Evolutionary conservation across 2,329 filamentous ascomycete genomes (phyloP).

Genomic region (Ceratocystis eucalypticola): DNA sequence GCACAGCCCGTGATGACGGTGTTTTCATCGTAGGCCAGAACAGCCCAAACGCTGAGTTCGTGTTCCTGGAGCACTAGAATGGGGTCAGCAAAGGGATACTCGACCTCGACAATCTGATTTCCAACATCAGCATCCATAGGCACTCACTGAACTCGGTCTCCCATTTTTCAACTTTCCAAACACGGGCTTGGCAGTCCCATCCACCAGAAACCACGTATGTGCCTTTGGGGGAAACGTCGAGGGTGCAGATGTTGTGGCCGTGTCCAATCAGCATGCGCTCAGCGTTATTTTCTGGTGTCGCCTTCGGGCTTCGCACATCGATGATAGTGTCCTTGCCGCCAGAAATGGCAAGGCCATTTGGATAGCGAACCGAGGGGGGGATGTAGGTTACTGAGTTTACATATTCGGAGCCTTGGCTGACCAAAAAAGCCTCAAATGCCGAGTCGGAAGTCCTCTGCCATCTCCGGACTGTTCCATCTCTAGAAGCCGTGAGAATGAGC

Average conservation of each 20-base stretch:
- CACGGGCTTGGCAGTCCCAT: constrained; percentile 78
- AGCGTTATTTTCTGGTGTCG: constrained; percentile 57
- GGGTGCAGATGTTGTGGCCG: constrained; percentile 70
- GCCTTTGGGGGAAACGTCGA: constrained; percentile 63
- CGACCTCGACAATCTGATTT: not conserved
- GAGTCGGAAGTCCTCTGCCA: constrained; percentile 58
- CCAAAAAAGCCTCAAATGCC: constrained; percentile 60
- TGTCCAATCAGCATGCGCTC: constrained; percentile 81
- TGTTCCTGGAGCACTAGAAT: constrained; percentile 53
- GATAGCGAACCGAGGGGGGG: constrained; percentile 51
- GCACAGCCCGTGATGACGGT: constrained; percentile 85
- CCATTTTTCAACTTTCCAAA: constrained; percentile 83
- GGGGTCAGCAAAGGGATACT: not conserved
- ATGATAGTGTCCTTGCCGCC: constrained; percentile 88
- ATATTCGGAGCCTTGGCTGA: constrained; percentile 69
- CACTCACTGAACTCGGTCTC: constrained; percentile 46
- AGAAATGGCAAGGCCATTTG: constrained; percentile 71
- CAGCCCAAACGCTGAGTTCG: constrained; percentile 72
- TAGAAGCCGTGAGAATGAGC: constrained; percentile 68
- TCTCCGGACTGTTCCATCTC: constrained; percentile 77
- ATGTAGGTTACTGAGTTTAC: constrained; percentile 75
- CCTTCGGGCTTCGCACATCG: constrained; percentile 64
- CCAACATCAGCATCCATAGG: not conserved
- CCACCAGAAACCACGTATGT: constrained; percentile 75
- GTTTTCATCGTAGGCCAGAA: constrained; percentile 65